These are phyloP conservation scores for Coccomyxa subellipsoidea DNA, from an alignment of 163 green algal genomes.

Conservation along the genomic window DNA sequence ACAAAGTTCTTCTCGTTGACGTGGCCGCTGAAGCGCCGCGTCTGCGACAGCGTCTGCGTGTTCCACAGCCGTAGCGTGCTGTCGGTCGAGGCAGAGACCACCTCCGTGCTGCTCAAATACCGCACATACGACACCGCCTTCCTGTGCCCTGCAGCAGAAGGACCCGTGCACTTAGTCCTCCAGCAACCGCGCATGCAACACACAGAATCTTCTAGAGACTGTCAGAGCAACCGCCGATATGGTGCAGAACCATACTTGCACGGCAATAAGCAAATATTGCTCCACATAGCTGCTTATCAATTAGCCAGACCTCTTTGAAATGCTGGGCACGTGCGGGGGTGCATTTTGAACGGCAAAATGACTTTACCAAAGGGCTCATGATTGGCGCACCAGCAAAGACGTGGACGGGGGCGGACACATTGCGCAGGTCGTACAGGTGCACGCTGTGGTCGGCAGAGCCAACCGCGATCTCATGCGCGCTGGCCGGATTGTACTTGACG, in stretches of 20 bases:
- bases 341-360: neutral
- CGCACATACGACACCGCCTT: conserved; percentile 67
- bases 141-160: conserved; percentile 20
- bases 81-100: conserved; percentile 64
- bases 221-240: too few species aligned
- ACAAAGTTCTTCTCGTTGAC: conserved; percentile 74
- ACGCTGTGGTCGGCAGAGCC: conserved; percentile 59
- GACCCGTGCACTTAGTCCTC: too few species aligned
- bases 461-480: conserved; percentile 45
- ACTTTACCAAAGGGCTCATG: neutral
- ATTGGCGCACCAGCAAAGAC: conserved; percentile 22
- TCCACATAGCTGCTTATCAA: too few species aligned
- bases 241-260: too few species aligned
- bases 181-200: too few species aligned
- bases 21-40: conserved; percentile 49
- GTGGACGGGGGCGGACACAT: conserved; percentile 19
- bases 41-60: neutral
- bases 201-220: too few species aligned
- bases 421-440: conserved; percentile 57
- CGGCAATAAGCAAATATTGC: too few species aligned
- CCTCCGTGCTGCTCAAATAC: conserved; percentile 21
- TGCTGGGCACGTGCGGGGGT: too few species aligned
- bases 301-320: too few species aligned
- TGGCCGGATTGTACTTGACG: conserved; percentile 49
- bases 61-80: conserved; percentile 64